Conservation (phyloP, 2,329 filamentous ascomycete species). For the Ophiostoma himal-ulmi region DNA sequence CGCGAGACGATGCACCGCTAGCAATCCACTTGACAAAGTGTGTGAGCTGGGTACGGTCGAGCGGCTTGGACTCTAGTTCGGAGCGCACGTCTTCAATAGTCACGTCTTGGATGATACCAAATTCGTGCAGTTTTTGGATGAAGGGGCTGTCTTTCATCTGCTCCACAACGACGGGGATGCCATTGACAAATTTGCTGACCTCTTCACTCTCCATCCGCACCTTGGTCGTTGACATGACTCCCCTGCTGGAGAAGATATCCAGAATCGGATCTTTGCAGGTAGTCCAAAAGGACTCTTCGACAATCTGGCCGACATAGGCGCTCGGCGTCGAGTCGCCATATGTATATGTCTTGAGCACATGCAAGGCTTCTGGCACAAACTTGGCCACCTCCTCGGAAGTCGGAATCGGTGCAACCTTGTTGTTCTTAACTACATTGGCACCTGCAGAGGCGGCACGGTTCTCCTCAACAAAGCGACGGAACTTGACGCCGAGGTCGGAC, state of each 20-base stretch:
- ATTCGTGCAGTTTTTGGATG: conserved; percentile 72
- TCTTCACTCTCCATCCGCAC: conserved; percentile 70
- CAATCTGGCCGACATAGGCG: conserved; percentile 71
- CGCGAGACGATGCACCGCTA: conserved; percentile 62
- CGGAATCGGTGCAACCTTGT: conserved; percentile 14
- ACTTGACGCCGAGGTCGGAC: conserved; percentile 61
- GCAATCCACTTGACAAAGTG: conserved; percentile 83
- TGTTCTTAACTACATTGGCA: background rate
- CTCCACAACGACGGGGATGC: conserved; percentile 78
- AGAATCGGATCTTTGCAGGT: conserved; percentile 76
- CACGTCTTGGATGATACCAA: conserved; percentile 80
- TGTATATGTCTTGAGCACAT: conserved; percentile 80
- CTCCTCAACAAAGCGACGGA: conserved; percentile 38
- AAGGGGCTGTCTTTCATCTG: conserved; percentile 69
- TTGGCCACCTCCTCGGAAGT: conserved; percentile 58
- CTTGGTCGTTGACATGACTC: conserved; percentile 75
- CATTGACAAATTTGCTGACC: conserved; percentile 68
- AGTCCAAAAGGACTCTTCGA: conserved; percentile 95
- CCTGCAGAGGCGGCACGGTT: conserved; percentile 24
- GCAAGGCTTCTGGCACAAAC: conserved; percentile 71
- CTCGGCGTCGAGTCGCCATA: conserved; percentile 89
- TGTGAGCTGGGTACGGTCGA: conserved; percentile 69
- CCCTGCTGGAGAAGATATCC: conserved; percentile 81
- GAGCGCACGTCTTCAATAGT: conserved; percentile 79
- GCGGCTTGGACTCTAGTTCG: conserved; percentile 74